Percentiles rank a stretch among this genome's conserved stretches.
Conservation (phyloP, 257 asterid genomes). For the Solanum chilense region DNA sequence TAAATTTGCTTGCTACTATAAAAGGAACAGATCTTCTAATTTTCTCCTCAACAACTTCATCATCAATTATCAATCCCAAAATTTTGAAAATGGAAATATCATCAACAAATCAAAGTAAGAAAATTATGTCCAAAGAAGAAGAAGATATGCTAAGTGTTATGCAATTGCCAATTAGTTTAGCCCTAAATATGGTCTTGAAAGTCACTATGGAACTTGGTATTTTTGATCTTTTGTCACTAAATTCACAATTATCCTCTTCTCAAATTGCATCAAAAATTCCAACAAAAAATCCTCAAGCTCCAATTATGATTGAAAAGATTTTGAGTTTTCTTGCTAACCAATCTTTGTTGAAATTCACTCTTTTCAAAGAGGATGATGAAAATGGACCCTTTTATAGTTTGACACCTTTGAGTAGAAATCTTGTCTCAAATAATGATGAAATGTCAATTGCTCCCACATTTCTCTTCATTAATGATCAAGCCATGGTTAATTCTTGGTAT, state of each 20-base stretch:
- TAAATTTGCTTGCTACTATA: not conserved
- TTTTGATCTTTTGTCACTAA: conserved; percentile 1
- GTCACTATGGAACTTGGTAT: conserved; percentile 11
- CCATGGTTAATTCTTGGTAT: not conserved
- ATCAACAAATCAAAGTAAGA: not conserved
- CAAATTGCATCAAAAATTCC: not conserved
- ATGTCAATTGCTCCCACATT: not conserved
- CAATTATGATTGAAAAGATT: conserved; percentile 3
- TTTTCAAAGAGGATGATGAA: not conserved
- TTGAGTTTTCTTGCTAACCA: not conserved
- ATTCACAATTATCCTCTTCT: not conserved
- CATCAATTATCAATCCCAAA: not conserved
- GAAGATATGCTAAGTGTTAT: not conserved
- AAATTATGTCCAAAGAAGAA: not conserved
- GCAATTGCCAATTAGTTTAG: not conserved
- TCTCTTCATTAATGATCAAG: not conserved
- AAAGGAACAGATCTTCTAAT: not conserved
- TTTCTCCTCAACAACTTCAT: not conserved
- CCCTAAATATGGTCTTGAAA: not conserved
- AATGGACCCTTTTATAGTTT: not conserved
- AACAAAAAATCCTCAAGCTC: not conserved
- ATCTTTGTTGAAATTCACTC: not conserved
- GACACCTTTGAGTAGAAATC: not conserved
- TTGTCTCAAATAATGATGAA: not conserved
- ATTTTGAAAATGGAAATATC: not conserved